These are phyloP conservation scores for Diplodia mutila DNA, from an alignment of 2,329 filamentous ascomycete genomes.

Conservation along the genomic window DNA sequence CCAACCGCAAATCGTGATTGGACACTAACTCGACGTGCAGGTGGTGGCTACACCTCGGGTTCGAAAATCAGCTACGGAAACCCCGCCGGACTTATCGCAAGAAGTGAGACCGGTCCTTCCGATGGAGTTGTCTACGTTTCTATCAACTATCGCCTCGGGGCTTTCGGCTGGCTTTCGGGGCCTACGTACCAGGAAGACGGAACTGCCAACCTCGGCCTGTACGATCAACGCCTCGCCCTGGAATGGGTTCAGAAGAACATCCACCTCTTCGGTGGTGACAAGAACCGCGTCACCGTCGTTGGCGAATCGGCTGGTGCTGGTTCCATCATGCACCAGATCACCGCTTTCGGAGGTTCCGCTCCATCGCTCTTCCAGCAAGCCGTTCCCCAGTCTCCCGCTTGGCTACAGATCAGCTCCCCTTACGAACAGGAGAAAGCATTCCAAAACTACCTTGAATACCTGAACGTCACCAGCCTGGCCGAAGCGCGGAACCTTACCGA, in stretches of 20 bases:
- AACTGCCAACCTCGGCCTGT: conserved; percentile 39
- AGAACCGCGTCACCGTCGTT: conserved; percentile 43
- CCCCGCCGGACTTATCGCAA: conserved; percentile 47
- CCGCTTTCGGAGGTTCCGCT: conserved; percentile 43
- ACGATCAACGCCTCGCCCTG: conserved; percentile 46
- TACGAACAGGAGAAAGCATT: conserved; percentile 38
- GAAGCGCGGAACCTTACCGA: conserved; percentile 39
- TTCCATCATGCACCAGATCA: conserved; percentile 37
- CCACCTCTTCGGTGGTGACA: conserved; percentile 45
- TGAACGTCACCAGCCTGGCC: conserved; percentile 39
- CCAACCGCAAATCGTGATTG: too few species aligned
- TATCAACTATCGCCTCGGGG: conserved; percentile 54
- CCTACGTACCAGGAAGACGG: conserved; percentile 42
- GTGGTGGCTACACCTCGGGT: conserved; percentile 49
- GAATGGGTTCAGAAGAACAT: conserved; percentile 48
- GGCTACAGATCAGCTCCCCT: conserved; percentile 36
- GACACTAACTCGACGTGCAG: conserved; percentile 29
- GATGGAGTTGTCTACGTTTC: conserved; percentile 51
- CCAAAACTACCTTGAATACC: conserved; percentile 37
- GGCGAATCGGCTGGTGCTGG: conserved; percentile 46
- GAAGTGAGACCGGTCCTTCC: conserved; percentile 28
- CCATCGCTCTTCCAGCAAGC: conserved; percentile 44
- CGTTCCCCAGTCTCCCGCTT: conserved; percentile 47
- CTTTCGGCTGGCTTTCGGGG: conserved; percentile 41
- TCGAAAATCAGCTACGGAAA: conserved; percentile 42